Evolutionary conservation across 495 filamentous ascomycete genomes (phyloP).

Genomic region (Terfezia claveryi): DNA sequence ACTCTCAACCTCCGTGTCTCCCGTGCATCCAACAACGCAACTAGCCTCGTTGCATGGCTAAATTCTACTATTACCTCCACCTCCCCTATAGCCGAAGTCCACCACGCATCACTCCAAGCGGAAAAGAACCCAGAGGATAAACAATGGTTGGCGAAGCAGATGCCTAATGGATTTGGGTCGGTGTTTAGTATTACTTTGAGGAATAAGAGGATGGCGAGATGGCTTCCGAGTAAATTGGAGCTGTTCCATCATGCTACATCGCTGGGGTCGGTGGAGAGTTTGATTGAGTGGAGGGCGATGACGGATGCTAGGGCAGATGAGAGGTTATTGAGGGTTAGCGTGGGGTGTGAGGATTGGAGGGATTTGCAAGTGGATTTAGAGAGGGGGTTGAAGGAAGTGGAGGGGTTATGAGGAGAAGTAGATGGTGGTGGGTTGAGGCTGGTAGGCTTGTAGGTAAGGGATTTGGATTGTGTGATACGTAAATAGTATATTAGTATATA

Average conservation of each 20-base stretch:
- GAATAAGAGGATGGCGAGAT: conserved; percentile 34
- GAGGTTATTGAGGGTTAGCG: conserved; percentile 54
- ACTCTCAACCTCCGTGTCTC: conserved; percentile 67
- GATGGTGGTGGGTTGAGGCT: too few relatives aligned
- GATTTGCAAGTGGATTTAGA: conserved; percentile 61
- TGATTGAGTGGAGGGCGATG: conserved; percentile 84
- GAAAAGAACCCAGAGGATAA: conserved; percentile 52
- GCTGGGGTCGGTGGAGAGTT: conserved; percentile 76
- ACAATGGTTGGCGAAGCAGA: conserved; percentile 62
- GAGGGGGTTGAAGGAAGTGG: conserved; percentile 39
- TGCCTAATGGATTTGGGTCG: conserved; percentile 77
- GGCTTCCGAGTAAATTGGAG: conserved; percentile 50
- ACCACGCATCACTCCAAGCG: conserved; percentile 24
- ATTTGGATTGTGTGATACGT: too few relatives aligned
- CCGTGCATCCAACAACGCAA: conserved; percentile 47
- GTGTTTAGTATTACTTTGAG: conserved; percentile 61
- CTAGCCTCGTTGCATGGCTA: conserved; percentile 43
- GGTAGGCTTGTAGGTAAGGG: too few relatives aligned
- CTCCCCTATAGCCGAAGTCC: neutral
- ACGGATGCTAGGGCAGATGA: conserved; percentile 51
- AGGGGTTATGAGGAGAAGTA: too few relatives aligned
- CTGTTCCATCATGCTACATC: conserved; percentile 91
- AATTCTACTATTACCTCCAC: neutral
- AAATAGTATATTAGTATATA: too few relatives aligned
- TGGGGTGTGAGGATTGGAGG: conserved; percentile 72